Conservation (phyloP, 179 eudicot genomes). For the Monotropa hypopitys region DNA sequence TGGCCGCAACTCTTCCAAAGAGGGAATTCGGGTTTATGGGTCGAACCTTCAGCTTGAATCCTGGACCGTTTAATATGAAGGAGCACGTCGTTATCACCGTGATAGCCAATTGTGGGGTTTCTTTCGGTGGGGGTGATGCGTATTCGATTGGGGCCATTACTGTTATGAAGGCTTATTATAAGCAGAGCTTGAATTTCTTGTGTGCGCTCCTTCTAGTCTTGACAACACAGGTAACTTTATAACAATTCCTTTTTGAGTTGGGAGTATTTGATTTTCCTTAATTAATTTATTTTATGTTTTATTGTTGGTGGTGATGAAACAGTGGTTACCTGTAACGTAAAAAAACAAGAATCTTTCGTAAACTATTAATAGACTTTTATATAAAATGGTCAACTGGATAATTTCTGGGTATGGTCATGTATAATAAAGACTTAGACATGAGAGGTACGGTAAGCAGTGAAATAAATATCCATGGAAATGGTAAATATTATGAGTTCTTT, state of each 20-base stretch:
- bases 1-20: conserved; percentile 65
- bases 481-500: neutral
- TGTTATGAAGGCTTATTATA: conserved; percentile 84
- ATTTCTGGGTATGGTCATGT: too few species aligned
- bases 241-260: neutral
- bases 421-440: too few species aligned
- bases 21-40: conserved; percentile 31
- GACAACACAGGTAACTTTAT: conserved; percentile 57
- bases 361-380: neutral
- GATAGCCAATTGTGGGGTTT: conserved; percentile 79
- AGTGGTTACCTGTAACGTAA: neutral
- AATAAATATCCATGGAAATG: too few species aligned
- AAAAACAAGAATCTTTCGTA: too few species aligned
- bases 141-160: conserved; percentile 87
- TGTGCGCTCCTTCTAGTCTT: conserved; percentile 59
- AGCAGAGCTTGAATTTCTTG: conserved; percentile 47
- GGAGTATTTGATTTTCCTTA: neutral
- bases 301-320: neutral
- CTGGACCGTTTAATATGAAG: conserved; percentile 86
- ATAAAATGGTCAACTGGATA: neutral
- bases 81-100: conserved; percentile 86
- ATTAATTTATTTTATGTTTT: neutral
- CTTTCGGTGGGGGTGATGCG: conserved; percentile 81
- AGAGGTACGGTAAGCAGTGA: too few species aligned
- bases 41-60: conserved; percentile 45